Conservation (phyloP, 1,284 basidiomycete genomes). For the Wallemia hederae region DNA sequence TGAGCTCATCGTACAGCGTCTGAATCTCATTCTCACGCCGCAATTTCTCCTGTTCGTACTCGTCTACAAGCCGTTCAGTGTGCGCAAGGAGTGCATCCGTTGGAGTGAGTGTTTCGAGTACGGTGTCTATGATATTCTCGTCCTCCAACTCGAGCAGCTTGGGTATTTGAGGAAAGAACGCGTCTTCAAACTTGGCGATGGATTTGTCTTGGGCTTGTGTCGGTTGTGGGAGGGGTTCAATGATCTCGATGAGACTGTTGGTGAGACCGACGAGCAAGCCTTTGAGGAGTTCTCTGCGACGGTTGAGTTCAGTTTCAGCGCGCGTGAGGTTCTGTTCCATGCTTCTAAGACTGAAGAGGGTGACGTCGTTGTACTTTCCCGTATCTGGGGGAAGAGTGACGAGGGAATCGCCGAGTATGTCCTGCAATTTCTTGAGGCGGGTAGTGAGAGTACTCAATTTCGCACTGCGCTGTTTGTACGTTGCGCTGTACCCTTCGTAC, state of each 20-base stretch:
- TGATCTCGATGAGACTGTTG: not conserved
- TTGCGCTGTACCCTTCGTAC: not conserved
- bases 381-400: not conserved
- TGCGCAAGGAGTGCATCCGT: not conserved
- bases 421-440: not conserved
- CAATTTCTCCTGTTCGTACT: conserved; percentile 20
- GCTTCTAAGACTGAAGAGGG: not conserved
- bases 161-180: not conserved
- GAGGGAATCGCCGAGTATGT: not conserved
- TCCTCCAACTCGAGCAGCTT: not conserved
- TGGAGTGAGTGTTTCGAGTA: not conserved
- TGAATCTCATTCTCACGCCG: conserved; percentile 46
- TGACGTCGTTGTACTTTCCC: not conserved
- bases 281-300: not conserved
- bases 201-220: not conserved
- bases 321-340: not conserved
- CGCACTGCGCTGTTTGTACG: not conserved
- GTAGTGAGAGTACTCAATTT: not conserved
- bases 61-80: not conserved
- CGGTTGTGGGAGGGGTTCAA: not conserved
- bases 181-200: not conserved
- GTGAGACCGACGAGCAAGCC: not conserved
- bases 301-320: not conserved
- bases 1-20: conserved; percentile 55
- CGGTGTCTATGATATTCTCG: not conserved